Conservation (phyloP, 768 basidiomycete genomes). For the Filobasidium floriforme region DNA sequence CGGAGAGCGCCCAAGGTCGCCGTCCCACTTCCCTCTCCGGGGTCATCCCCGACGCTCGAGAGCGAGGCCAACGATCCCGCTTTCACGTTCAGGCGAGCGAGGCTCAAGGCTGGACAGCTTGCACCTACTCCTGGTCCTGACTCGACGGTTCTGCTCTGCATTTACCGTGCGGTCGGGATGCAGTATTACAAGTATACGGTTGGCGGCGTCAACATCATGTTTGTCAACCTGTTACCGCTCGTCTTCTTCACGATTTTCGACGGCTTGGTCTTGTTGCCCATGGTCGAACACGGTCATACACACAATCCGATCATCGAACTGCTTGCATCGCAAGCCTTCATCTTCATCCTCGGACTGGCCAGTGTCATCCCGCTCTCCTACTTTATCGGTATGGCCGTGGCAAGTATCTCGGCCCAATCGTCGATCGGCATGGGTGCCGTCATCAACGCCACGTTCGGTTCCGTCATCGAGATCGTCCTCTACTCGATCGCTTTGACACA, state of each 20-base stretch:
- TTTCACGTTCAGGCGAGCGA: constrained; percentile 53
- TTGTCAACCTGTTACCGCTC: constrained; percentile 85
- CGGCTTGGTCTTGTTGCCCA: constrained; percentile 68
- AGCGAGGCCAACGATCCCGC: constrained; percentile 25
- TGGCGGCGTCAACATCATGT: constrained; percentile 95
- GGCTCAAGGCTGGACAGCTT: constrained; percentile 75
- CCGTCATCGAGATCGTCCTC: constrained; percentile 92
- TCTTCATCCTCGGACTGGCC: constrained; percentile 75
- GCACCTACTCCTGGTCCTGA: constrained; percentile 69
- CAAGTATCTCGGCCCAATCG: constrained; percentile 95
- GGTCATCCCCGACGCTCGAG: constrained; percentile 18
- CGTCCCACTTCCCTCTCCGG: constrained; percentile 20
- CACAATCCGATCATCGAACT: constrained; percentile 60
- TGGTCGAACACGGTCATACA: constrained; percentile 58
- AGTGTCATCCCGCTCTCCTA: constrained; percentile 95
- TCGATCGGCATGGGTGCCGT: constrained; percentile 99
- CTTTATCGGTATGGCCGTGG: constrained; percentile 99
- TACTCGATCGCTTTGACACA: constrained; percentile 84
- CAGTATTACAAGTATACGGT: constrained; percentile 99
- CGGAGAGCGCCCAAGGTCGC: constrained; percentile 66
- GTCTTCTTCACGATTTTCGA: constrained; percentile 96
- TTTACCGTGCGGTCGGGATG: constrained; percentile 78
- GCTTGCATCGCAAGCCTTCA: constrained; percentile 64
- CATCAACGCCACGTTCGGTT: constrained; percentile 98
- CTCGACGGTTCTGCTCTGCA: constrained; percentile 87